phyloP scores from a whole-genome alignment of 1,139 yeast genomes.

The Zygosaccharomyces pseudobailii region DNA sequence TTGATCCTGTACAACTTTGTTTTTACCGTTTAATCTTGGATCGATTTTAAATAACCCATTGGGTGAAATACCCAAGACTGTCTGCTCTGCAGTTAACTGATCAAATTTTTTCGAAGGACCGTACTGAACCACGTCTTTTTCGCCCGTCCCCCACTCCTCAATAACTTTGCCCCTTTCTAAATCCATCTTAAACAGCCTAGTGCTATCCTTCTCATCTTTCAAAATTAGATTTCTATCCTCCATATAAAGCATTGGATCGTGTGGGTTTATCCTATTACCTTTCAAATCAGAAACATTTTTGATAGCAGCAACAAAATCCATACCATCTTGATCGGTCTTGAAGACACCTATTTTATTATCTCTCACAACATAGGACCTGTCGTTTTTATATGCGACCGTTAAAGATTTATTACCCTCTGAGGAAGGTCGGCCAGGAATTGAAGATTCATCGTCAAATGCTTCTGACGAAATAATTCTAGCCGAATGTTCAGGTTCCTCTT shows the following conservation, averaged over 20 bases:
- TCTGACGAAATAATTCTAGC: conserved; percentile 24
- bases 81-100: conserved; percentile 67
- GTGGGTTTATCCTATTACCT: conserved; percentile 54
- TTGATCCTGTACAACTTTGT: conserved; percentile 54
- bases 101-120: conserved; percentile 70
- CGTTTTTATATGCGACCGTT: conserved; percentile 64
- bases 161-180: conserved; percentile 72
- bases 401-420: conserved; percentile 47
- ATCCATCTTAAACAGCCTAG: conserved; percentile 66
- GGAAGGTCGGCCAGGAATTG: conserved; percentile 18
- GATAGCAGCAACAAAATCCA: conserved; percentile 60
- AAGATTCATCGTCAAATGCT: conserved; percentile 29
- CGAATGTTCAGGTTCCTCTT: conserved; percentile 23
- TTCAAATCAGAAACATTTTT: conserved; percentile 49
- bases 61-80: conserved; percentile 63
- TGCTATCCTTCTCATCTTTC: conserved; percentile 45
- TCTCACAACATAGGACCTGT: conserved; percentile 72
- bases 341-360: conserved; percentile 81
- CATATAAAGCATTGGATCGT: conserved; percentile 67
- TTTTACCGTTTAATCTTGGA: conserved; percentile 57
- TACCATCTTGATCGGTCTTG: conserved; percentile 49
- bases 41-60: conserved; percentile 69
- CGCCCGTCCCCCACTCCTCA: conserved; percentile 69
- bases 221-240: conserved; percentile 66
- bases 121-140: conserved; percentile 49